Evolutionary conservation across 179 eudicot genomes (phyloP).

Genomic region (Silene noctiflora): DNA sequence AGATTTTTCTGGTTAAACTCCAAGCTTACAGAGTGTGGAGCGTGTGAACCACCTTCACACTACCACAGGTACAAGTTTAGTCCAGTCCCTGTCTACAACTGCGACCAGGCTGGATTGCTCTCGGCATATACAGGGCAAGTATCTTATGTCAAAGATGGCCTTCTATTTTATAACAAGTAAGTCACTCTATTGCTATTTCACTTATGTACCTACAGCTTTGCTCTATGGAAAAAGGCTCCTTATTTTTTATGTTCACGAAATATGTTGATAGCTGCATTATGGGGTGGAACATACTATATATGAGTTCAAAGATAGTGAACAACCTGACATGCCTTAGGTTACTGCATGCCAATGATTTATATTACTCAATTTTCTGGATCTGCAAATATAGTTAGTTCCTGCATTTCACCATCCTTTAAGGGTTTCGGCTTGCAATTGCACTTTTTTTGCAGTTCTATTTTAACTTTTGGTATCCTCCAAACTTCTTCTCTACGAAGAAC

Average conservation of each 20-base stretch:
- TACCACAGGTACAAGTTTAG: slow-evolving; percentile 76
- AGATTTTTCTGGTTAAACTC: slow-evolving; percentile 93
- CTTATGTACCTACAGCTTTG: background rate
- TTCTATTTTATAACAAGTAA: slow-evolving; percentile 85
- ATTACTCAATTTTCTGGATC: no score
- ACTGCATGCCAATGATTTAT: no score
- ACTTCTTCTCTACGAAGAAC: no score
- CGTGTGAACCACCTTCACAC: slow-evolving; percentile 73
- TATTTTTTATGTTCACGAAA: no score
- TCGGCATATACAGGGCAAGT: slow-evolving; percentile 68
- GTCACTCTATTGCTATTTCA: slow-evolving; percentile 12
- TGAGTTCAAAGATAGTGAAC: no score
- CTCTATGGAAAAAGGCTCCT: background rate
- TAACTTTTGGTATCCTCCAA: background rate
- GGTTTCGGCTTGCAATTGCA: background rate
- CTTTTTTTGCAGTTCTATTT: background rate
- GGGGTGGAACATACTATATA: no score
- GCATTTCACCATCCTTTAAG: background rate
- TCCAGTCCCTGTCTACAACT: slow-evolving; percentile 60
- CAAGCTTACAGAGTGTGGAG: slow-evolving; percentile 85
- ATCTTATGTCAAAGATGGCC: slow-evolving; percentile 85
- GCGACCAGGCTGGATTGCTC: slow-evolving; percentile 75
- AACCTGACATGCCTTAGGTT: background rate
- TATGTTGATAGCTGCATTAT: no score
- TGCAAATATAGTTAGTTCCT: background rate